Conservation (phyloP, 768 basidiomycete genomes). For the Trametes punicea region DNA sequence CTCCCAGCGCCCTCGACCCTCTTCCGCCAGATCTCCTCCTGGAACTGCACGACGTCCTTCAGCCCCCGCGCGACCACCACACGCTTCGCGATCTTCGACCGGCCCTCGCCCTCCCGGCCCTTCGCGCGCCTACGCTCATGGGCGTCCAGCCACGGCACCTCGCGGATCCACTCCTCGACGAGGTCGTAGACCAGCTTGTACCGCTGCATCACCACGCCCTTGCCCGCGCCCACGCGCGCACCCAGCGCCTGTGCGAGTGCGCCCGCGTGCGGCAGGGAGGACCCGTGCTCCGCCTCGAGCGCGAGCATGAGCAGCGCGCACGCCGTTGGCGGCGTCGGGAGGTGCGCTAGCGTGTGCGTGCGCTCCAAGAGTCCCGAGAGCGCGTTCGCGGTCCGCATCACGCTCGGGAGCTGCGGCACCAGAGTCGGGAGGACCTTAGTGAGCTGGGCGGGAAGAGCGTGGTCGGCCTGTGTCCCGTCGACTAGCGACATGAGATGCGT, state of each 20-base stretch:
- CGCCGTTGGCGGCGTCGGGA: conserved; percentile 49
- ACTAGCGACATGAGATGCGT: conserved; percentile 39
- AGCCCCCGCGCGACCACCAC: conserved; percentile 62
- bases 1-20: conserved; percentile 35
- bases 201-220: conserved; percentile 59
- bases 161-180: conserved; percentile 54
- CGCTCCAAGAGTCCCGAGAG: conserved; percentile 25
- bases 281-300: conserved; percentile 62
- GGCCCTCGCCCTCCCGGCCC: conserved; percentile 35
- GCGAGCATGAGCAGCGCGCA: conserved; percentile 69
- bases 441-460: conserved; percentile 22
- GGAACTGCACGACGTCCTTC: conserved; percentile 66
- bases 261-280: conserved; percentile 48
- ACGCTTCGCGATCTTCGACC: conserved; percentile 62
- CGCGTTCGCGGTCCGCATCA: conserved; percentile 22
- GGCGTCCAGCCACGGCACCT: conserved; percentile 73
- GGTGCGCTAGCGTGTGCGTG: conserved; percentile 32
- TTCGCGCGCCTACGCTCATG: conserved; percentile 38
- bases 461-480: background rate
- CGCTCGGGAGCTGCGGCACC: conserved; percentile 15
- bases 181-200: conserved; percentile 65
- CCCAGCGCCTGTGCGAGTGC: conserved; percentile 60
- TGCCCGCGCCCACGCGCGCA: conserved; percentile 45
- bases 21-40: conserved; percentile 56
- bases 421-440: conserved; percentile 20